Conservation (phyloP, 768 basidiomycete species). For the Suillus decipiens region DNA sequence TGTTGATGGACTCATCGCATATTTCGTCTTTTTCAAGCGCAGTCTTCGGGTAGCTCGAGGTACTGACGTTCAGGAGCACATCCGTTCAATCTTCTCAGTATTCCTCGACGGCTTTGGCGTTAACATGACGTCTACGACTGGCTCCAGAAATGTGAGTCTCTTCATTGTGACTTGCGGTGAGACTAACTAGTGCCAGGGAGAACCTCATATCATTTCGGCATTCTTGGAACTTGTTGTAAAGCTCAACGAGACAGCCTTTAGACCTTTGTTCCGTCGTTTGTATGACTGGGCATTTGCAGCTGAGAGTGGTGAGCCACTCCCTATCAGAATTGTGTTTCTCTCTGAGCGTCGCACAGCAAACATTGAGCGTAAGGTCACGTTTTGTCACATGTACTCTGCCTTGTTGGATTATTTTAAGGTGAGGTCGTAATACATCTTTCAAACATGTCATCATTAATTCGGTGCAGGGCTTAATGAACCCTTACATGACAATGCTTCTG, state of each 20-base stretch:
- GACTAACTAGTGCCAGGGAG: conserved; percentile 41
- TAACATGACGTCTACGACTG: conserved; percentile 32
- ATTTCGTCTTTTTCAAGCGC: conserved; percentile 70
- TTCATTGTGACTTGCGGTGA: background rate
- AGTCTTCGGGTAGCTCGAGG: conserved; percentile 66
- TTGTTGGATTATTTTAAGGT: conserved; percentile 91
- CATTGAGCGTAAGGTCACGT: conserved; percentile 60
- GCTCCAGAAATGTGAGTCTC: conserved; percentile 31
- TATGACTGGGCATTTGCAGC: conserved; percentile 93
- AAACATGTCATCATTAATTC: conserved; percentile 7
- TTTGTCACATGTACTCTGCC: conserved; percentile 71
- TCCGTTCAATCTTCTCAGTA: conserved; percentile 70
- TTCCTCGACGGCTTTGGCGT: conserved; percentile 80
- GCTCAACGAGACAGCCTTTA: conserved; percentile 89
- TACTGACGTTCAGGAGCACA: conserved; percentile 60
- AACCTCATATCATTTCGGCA: conserved; percentile 57
- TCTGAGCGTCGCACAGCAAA: conserved; percentile 22
- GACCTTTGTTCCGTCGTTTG: conserved; percentile 85
- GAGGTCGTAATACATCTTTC: conserved; percentile 16
- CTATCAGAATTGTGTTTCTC: background rate
- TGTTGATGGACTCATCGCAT: conserved; percentile 36
- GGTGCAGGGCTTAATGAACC: conserved; percentile 77
- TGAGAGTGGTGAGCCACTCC: conserved; percentile 42
- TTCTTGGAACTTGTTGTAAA: conserved; percentile 92
- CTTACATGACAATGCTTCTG: conserved; percentile 83